A percentile compares a stretch with the other conserved stretches of the same genome.
Conservation (phyloP, 805 yeast species). For the Blastobotrys peoriensis region DNA sequence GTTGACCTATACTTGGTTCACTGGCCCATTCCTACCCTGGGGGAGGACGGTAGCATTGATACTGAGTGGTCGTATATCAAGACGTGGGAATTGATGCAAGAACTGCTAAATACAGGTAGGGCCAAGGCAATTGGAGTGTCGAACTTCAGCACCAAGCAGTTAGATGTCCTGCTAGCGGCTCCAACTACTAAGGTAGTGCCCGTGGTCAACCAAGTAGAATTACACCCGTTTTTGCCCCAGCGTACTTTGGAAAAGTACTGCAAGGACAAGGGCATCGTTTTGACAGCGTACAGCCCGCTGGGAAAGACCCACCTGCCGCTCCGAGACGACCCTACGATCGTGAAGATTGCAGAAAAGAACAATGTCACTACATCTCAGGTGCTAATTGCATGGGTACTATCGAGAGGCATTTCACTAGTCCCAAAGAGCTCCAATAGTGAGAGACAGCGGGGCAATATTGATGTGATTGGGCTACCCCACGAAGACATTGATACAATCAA, state of each 20-base stretch:
- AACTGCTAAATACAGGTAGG: conserved; percentile 41
- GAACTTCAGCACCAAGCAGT: conserved; percentile 32
- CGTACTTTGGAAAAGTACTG: conserved; percentile 49
- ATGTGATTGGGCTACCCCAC: conserved; percentile 33
- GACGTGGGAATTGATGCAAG: conserved; percentile 61
- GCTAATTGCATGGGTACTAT: conserved; percentile 18
- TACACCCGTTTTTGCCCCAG: conserved; percentile 70
- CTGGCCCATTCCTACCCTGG: conserved; percentile 49
- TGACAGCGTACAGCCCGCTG: conserved; percentile 76
- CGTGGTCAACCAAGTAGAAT: conserved; percentile 68
- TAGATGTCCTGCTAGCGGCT: conserved; percentile 44
- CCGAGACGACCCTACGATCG: conserved; percentile 46
- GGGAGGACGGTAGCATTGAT: conserved; percentile 20
- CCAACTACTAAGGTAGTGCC: conserved; percentile 53
- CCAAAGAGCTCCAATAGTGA: conserved; percentile 63
- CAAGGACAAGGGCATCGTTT: conserved; percentile 44
- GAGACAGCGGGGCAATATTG: conserved; percentile 44
- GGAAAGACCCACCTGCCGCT: conserved; percentile 65
- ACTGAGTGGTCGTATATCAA: conserved; percentile 32
- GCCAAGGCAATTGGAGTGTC: conserved; percentile 72
- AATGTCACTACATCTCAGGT: conserved; percentile 25
- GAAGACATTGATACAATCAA: conserved; percentile 32
- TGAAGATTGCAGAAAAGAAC: conserved; percentile 53
- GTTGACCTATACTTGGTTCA: conserved; percentile 62
- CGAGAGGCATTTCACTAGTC: conserved; percentile 50